Percentiles rank a stretch among this genome's conserved stretches.
Evolutionary conservation across 169 alveolate genomes (phyloP).

Genomic region (Amoebophrya sp.): DNA sequence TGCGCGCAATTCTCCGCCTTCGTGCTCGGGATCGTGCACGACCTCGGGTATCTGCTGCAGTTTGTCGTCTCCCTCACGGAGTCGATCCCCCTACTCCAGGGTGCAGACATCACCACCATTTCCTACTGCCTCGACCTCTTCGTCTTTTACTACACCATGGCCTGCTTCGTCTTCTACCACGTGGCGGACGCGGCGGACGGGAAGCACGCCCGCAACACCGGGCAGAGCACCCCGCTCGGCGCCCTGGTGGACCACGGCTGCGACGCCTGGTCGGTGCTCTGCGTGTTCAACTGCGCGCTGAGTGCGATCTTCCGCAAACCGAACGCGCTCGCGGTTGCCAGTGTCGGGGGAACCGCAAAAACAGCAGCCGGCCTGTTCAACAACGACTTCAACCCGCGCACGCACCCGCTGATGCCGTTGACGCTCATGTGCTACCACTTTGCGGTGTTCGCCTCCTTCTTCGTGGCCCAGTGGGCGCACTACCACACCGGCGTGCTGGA

Average conservation of each 20-base stretch:
- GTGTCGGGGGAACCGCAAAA: no score
- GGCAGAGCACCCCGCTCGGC: conserved; percentile 9
- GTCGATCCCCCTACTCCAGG: no score
- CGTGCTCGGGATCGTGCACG: neutral
- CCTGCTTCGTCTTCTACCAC: neutral
- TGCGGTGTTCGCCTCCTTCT: neutral
- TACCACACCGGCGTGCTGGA: neutral
- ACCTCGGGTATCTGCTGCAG: no score
- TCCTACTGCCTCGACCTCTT: no score
- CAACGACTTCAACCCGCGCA: neutral
- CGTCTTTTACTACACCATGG: neutral
- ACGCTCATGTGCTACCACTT: neutral
- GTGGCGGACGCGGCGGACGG: conserved; percentile 7
- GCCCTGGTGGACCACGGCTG: neutral
- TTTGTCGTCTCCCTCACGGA: no score
- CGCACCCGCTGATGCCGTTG: neutral
- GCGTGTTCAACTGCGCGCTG: neutral
- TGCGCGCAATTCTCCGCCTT: neutral
- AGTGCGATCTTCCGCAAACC: neutral
- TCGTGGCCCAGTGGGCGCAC: neutral
- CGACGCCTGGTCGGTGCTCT: conserved; percentile 8
- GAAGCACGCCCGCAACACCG: conserved; percentile 16
- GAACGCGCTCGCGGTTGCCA: no score
- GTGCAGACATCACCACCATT: no score
- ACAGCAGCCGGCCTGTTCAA: no score